Evolutionary conservation across 2,329 filamentous ascomycete genomes (phyloP).

Genomic region (Botrytis pseudocinerea): DNA sequence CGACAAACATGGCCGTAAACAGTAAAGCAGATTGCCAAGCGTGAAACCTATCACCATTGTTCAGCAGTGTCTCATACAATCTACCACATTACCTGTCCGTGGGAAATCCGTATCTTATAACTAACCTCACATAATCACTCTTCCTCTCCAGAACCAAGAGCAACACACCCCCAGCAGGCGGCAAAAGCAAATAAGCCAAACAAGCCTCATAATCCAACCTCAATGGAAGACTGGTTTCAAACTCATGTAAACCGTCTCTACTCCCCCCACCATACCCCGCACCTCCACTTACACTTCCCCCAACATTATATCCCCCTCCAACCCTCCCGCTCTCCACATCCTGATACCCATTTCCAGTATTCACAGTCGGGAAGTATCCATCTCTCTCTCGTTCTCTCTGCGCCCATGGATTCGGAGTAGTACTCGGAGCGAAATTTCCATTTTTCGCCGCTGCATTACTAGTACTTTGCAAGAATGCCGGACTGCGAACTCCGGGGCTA

Average conservation of each 20-base stretch:
- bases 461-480: slow-evolving; percentile 24
- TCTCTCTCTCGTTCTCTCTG: slow-evolving; percentile 25
- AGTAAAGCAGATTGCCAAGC: slow-evolving; percentile 91
- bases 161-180: slow-evolving; percentile 82
- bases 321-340: slow-evolving; percentile 19
- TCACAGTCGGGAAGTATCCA: slow-evolving; percentile 22
- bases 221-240: slow-evolving; percentile 86
- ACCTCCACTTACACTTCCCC: neutral
- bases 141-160: slow-evolving; percentile 86
- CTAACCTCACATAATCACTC: slow-evolving; percentile 86
- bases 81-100: neutral
- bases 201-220: slow-evolving; percentile 88
- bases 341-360: slow-evolving; percentile 18
- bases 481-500: slow-evolving; percentile 45
- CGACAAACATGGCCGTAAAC: slow-evolving; percentile 71
- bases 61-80: slow-evolving; percentile 1
- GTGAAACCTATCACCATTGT: slow-evolving; percentile 66
- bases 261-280: slow-evolving; percentile 1
- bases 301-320: neutral
- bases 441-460: slow-evolving; percentile 29
- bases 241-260: slow-evolving; percentile 67
- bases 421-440: slow-evolving; percentile 28
- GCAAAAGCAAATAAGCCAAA: slow-evolving; percentile 81
- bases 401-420: slow-evolving; percentile 24
- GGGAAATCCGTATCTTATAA: neutral